Evolutionary conservation across 2,329 filamentous ascomycete genomes (phyloP).

Genomic region (Balansia obtecta): DNA sequence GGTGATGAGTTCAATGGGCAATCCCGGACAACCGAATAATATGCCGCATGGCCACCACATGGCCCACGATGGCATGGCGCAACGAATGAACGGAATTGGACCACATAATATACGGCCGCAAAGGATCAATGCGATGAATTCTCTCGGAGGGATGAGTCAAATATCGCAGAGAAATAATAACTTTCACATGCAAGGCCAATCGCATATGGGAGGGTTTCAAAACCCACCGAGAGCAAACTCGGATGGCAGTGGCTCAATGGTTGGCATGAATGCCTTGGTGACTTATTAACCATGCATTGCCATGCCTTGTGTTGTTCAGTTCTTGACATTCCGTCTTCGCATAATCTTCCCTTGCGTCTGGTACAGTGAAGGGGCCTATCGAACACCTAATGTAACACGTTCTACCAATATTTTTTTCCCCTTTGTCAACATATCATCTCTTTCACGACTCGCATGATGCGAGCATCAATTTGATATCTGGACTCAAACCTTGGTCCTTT

Average conservation of each 20-base stretch:
- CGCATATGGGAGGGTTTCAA: slow-evolving; percentile 31
- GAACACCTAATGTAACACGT: background rate
- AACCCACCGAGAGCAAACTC: slow-evolving; percentile 32
- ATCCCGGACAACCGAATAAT: slow-evolving; percentile 10
- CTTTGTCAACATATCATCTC: background rate
- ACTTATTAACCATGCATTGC: background rate
- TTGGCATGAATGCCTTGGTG: slow-evolving; percentile 17
- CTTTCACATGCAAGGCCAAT: slow-evolving; percentile 20
- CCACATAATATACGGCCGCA: slow-evolving; percentile 14
- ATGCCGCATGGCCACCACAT: slow-evolving; percentile 17
- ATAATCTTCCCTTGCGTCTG: background rate
- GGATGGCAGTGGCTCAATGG: slow-evolving; percentile 17
- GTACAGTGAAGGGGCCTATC: background rate
- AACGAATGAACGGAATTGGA: slow-evolving; percentile 14
- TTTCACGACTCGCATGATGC: background rate
- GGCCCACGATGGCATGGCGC: slow-evolving; percentile 15
- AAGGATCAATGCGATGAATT: slow-evolving; percentile 19
- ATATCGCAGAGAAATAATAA: slow-evolving; percentile 18
- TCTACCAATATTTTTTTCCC: background rate
- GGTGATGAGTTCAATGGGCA: slow-evolving; percentile 37
- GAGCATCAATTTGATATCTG: background rate
- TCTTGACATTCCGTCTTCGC: background rate
- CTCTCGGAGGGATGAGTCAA: slow-evolving; percentile 16
- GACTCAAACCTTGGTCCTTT: background rate
- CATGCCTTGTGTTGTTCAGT: background rate